Evolutionary conservation across 805 yeast species (phyloP), one percentile per base, ranked within the genome.

Genomic region (Lipomyces kockii): DNA sequence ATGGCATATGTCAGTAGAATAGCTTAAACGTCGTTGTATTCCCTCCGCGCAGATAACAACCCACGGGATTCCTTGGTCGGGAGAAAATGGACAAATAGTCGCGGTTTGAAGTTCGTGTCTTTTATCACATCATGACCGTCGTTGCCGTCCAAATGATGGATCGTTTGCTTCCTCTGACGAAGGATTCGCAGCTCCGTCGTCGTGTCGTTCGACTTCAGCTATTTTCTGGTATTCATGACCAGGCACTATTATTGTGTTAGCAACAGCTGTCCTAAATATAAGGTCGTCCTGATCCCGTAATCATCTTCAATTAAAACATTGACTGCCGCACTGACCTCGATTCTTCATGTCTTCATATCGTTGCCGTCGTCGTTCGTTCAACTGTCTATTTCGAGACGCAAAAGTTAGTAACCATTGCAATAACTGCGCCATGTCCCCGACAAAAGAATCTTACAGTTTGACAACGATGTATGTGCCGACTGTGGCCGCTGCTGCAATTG

Each of bases 111-210:
- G 32, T 29, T 37, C 43, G 17, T 11, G 14, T 43, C 22, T 6
- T 17, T 7, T 17, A 43, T 43, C 58, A 51, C 34, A n/a, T 34
- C 60, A 57, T 35, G 7, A n/a, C 60, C 51, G 20, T 20, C 69
- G 64, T 32, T 55, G 43, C 29, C 69, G 62, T 6, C 65, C 69
- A 37, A 59, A 66, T 29, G 70, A 60, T 3, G 71, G 71, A 58
- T 68, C 71, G 54, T 68, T 68, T 11, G 37, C 60, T 52, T 68
- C 71, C 56, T 68, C 71, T 11, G 68, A 63, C 20, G 70, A 66
- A 14, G 71, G 71, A 46, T 62, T 65, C 43, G 71, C 64, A n/a
- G 71, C 71, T 1, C 71, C 71, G 43, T 62, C 71, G 43, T 56
- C 25, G 29, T 62, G 71, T 5, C 56, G 32, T 57, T 68, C 71